Conservation (phyloP, 257 asterid species). For the Ilex aquifolium region DNA sequence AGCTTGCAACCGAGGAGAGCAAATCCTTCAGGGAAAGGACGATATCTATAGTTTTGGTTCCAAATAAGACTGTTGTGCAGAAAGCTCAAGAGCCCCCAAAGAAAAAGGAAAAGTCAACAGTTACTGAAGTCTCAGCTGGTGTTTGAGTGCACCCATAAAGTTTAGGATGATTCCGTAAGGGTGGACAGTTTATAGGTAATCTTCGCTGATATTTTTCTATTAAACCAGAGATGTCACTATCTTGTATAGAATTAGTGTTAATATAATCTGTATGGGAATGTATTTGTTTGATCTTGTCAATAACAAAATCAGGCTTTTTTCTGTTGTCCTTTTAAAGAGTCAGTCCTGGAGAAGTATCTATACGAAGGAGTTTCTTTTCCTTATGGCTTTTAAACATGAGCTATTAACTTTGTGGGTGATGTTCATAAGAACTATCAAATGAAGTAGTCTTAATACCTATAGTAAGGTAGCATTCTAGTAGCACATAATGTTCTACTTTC, state of each 20-base stretch:
- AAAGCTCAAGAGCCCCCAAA: slow-evolving; percentile 59
- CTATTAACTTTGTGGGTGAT: no score
- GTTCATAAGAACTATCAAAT: no score
- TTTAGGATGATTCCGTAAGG: slow-evolving; percentile 12
- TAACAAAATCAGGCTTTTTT: no score
- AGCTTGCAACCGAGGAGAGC: slow-evolving; percentile 78
- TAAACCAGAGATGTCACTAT: slow-evolving; percentile 18
- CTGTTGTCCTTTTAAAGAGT: no score
- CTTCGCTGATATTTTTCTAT: slow-evolving; percentile 11
- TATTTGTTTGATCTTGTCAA: background rate
- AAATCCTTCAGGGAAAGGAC: slow-evolving; percentile 72
- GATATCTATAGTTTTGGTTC: slow-evolving; percentile 62
- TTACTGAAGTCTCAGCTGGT: slow-evolving; percentile 58
- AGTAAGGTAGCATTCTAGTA: no score
- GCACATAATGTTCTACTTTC: no score
- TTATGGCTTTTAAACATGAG: no score
- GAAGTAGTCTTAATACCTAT: no score
- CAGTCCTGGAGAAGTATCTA: no score
- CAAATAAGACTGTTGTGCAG: slow-evolving; percentile 66
- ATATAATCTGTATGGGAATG: background rate
- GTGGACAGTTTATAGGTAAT: slow-evolving; percentile 23
- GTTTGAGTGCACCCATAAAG: slow-evolving; percentile 33
- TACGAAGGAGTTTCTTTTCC: no score
- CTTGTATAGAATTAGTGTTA: slow-evolving; percentile 40
- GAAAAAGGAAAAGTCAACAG: slow-evolving; percentile 48